Evolutionary conservation across 371 early-diverging fungal species (phyloP), one percentile per base, ranked within the genome.

Genomic region (Mortierella sp.): DNA sequence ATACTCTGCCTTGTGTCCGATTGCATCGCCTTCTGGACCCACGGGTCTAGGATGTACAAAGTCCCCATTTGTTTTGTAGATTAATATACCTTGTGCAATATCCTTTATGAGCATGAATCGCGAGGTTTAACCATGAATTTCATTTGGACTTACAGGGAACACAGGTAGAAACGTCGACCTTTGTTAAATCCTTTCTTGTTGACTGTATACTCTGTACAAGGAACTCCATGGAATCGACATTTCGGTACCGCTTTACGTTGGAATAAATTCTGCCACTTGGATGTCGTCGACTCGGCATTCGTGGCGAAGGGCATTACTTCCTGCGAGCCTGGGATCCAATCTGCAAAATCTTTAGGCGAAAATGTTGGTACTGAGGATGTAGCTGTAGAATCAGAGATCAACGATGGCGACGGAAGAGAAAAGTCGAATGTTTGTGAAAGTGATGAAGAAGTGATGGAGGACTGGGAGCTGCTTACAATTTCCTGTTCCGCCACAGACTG

Each of bases 171-270:
- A 23, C 72, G 66, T 6, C 93, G 84, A 1, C 94, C 94, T 31
- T 92, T 86, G 76, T 93, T 95, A 1, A 89, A 89, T 0, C 94
- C 93, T 32, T 88, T 84, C 72, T 94, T 94, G 69, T 88, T 89
- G 23, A 93, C 93, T 0, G 79, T 87, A 49, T 79, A 85, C 69
- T 90, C 89, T 61, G 88, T 87, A n/a, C 91, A 89, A 7, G 88
- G 85, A 65, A 86, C 88, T n/a, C 86, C 83, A 76, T 95, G 95
- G 37, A 86, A 83, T 34, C 68, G 75, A 76, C 95, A 94, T 13
- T 66, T 75, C 0, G 95, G 94, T 15, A 85, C 72, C 28, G 76
- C 62, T 1, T 73, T 84, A 22, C 87, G 85, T 15, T 67, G 71
- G 66, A 94, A 87, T 10, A 93, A 60, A 2, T 74, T 70, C n/a